Base-by-base conservation (phyloP, 192 early-diverging fungal genomes). In the Coemansia sp. region DNA sequence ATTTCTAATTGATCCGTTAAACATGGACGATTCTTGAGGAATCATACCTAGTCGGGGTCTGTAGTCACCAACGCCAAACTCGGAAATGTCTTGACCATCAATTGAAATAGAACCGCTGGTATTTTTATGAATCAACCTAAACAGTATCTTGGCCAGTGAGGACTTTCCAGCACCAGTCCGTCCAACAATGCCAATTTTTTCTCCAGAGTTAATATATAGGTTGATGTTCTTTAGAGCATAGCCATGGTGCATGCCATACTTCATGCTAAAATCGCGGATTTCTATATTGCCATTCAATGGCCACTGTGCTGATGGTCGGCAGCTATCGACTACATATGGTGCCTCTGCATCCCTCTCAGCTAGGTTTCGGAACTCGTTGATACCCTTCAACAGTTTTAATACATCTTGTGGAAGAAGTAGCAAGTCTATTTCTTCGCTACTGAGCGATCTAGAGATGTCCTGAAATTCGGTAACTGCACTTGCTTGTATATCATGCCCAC, bases 41-140 rank as follows among this genome's bases (percentile, higher is more conserved):
- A 90, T 88, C 50, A 70, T 70, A 16, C 73, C 78, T 2, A 79
- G 29, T 20, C 66, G 57, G 24, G 78, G 39, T 13, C 96, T 85
- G 29, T 96, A 73, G 24, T 74, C 71, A 2, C 85, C 81, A n/a
- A 95, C 82, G 4, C 89, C 91, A 44, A 97, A 81, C 31, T 86
- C 86, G 40, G 80, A 83, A 24, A 92, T 87, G 66, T 95, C 92
- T 18, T 93, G 53, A 11, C 89, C 90, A 72, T 97, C 95, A 61
- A 97, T 92, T 24, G 83, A 66, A 49, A 95, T 93, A 2, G 78
- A 72, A 4, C 81, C 81, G 1, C 33, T 55, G 0, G 78, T 66
- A 3, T 86, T 88, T 50, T 90, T 87, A 20, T 88, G 84, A 65
- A 91, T 79, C 44, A 91, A 80, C 11, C 86, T 85, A 66, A 91